Base-by-base conservation (phyloP, 2,329 filamentous ascomycete species). In the Botrytis paeoniae region DNA sequence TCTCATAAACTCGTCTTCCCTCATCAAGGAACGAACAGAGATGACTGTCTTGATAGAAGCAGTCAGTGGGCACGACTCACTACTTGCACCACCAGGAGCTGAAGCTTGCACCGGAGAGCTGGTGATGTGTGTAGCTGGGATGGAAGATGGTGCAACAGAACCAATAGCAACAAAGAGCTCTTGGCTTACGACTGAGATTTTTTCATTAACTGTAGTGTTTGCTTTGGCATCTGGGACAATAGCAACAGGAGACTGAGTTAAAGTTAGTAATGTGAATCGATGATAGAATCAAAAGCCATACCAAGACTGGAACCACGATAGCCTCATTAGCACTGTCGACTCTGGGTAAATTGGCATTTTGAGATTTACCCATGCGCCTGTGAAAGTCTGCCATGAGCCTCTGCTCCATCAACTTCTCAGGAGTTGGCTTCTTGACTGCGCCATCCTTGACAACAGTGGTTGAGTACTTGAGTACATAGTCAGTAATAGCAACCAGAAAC, bases 1-100 rank as follows among this genome's bases (percentile, higher is more conserved):
- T 37, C 29, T 41, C 66, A 60, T 37, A 63, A 73, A 73, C 9
- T 73, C 60, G n/a, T 59, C 48, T 48, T 64, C 61, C 39, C 43
- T 41, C 48, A 60, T 66, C 16, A 57, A 12, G n/a, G 35, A 29
- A 22, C 43, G 65, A n/a, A 63, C 48, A 43, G 60, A 29, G 20
- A 41, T 65, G 10, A 32, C 18, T 35, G n/a, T 12, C 29, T 48
- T 43, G 7, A 20, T 9, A 41, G 35, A 35, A 22, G 9, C 25
- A 39, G 20, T 25, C 25, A 22, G 25, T 48, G 14, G 4, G 6
- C 4, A 29, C 25, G 29, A 32, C 32, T 48, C 43, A 14, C 20
- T 65, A 48, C 29, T 29, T 65, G 7, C 22, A 22, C 16, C 43
- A 48, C 29, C 32, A 48, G 43, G 4, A 16, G 22, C 20, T 41